Evolutionary conservation across 495 filamentous ascomycete genomes (phyloP).

Genomic region (Chlorociboria aeruginascens): DNA sequence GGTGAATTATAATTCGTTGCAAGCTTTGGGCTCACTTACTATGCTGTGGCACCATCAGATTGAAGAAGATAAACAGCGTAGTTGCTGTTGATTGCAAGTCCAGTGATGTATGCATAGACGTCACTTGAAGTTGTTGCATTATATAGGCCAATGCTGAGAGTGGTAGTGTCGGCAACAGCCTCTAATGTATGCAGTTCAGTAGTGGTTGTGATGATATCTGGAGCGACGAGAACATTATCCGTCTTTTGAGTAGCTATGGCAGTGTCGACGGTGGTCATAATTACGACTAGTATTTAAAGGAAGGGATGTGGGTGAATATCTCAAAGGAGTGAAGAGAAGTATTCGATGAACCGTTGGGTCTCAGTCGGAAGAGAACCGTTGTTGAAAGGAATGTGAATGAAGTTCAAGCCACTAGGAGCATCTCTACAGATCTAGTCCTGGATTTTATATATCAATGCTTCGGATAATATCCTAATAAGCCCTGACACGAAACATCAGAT

Average conservation of each 20-base stretch:
- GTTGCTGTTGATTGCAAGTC: slow-evolving; percentile 48
- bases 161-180: neutral
- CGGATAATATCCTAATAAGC: too few species aligned
- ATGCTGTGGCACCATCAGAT: slow-evolving; percentile 33
- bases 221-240: slow-evolving; percentile 13
- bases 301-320: neutral
- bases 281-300: neutral
- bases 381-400: too few species aligned
- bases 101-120: slow-evolving; percentile 60
- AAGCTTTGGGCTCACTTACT: neutral
- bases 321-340: neutral
- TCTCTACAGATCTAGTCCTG: too few species aligned
- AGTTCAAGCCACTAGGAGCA: too few species aligned
- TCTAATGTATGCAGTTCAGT: neutral
- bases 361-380: too few species aligned
- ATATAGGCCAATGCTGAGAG: slow-evolving; percentile 2
- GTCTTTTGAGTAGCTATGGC: slow-evolving; percentile 15
- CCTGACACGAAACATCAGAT: too few species aligned
- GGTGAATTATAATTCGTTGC: neutral
- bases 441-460: too few species aligned
- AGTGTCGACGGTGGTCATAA: slow-evolving; percentile 20
- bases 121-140: slow-evolving; percentile 36
- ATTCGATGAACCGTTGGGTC: too few species aligned
- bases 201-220: neutral
- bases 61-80: slow-evolving; percentile 50